Evolutionary conservation across 257 asterid species (phyloP).

Genomic region (Rauvolfia tetraphylla): DNA sequence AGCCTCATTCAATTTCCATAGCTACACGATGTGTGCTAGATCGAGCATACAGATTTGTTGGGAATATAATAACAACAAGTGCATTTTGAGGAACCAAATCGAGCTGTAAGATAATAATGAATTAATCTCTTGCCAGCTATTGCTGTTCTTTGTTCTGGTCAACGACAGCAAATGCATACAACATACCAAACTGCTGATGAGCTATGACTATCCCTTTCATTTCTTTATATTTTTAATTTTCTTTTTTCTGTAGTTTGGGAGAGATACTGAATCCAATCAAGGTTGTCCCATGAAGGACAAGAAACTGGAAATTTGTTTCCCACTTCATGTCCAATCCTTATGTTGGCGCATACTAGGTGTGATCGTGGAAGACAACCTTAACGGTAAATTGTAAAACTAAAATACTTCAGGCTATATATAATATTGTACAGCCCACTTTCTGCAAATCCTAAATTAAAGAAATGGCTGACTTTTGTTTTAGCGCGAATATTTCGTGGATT

Average conservation of each 20-base stretch:
- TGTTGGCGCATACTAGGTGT: background rate
- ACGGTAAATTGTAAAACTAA: background rate
- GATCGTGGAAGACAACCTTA: background rate
- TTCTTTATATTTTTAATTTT: background rate
- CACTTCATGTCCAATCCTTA: background rate
- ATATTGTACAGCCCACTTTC: background rate
- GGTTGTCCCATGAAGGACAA: background rate
- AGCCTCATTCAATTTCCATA: background rate
- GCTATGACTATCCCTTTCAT: background rate
- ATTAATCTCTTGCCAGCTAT: background rate
- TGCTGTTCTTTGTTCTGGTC: background rate
- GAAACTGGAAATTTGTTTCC: background rate
- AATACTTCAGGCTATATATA: background rate
- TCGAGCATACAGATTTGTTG: background rate
- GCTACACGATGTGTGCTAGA: background rate
- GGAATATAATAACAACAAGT: background rate
- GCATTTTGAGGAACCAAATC: background rate
- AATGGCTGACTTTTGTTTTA: slow-evolving; percentile 1
- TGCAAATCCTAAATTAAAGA: background rate
- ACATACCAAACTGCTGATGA: background rate
- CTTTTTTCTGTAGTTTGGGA: background rate
- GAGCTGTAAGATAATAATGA: background rate
- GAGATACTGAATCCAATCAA: slow-evolving; percentile 4
- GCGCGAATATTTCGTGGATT: too few relatives aligned
- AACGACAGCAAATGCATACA: slow-evolving; percentile 3